Evolutionary conservation across 2,329 filamentous ascomycete genomes (phyloP).

Genomic region (Monosporascus sp.): DNA sequence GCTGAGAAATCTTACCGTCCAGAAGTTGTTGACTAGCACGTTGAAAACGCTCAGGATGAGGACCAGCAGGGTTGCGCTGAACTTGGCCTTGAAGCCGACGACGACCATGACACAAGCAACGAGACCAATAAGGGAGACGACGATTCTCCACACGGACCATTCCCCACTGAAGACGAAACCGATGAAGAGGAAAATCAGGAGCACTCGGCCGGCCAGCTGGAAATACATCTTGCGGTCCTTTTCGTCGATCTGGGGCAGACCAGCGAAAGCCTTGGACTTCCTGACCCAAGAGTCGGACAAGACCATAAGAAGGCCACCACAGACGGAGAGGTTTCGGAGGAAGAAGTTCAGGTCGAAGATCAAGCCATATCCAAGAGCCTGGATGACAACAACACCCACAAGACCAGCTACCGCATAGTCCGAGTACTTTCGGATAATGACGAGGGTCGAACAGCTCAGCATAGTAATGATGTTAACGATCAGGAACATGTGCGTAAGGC

Average conservation of each 20-base stretch:
- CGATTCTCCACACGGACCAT: conserved; percentile 83
- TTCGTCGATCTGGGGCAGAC: conserved; percentile 89
- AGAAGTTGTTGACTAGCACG: conserved; percentile 98
- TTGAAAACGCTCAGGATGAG: conserved; percentile 97
- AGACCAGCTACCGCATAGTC: conserved; percentile 90
- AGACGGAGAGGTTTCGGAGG: conserved; percentile 95
- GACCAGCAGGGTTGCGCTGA: conserved; percentile 91
- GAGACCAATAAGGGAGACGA: conserved; percentile 79
- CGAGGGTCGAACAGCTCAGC: conserved; percentile 73
- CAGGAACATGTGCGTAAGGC: conserved; percentile 89
- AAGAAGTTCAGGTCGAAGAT: conserved; percentile 99
- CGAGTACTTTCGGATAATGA: conserved; percentile 88
- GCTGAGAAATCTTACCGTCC: conserved; percentile 70
- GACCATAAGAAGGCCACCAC: conserved; percentile 96
- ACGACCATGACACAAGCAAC: conserved; percentile 97
- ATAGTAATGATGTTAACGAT: conserved; percentile 87
- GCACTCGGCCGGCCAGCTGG: conserved; percentile 90
- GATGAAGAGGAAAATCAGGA: conserved; percentile 95
- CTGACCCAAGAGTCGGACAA: conserved; percentile 96
- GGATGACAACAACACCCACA: conserved; percentile 83
- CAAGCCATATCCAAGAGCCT: conserved; percentile 92
- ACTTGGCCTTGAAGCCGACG: conserved; percentile 99
- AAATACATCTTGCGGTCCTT: conserved; percentile 99
- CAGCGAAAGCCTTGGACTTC: conserved; percentile 95
- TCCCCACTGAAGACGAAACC: conserved; percentile 94